Percentiles rank a stretch among this genome's conserved stretches.
Conservation (phyloP, 108 stramenopile species). For the Schizochytrium sp. region DNA sequence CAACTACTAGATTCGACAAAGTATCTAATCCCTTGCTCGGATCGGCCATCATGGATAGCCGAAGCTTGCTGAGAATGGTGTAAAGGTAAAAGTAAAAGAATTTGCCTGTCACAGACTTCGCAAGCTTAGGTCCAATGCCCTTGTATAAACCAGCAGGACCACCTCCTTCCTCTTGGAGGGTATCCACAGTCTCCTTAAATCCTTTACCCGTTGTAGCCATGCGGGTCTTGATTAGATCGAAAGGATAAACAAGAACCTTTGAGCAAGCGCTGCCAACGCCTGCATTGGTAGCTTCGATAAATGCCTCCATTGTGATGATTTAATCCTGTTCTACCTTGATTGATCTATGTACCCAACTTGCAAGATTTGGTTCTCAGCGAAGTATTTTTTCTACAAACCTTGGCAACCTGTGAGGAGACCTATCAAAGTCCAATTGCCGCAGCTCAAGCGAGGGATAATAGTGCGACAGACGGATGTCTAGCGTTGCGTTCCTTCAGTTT, state of each 20-base stretch:
- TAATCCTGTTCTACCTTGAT: no score
- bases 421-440: no score
- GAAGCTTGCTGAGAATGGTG: conserved; percentile 41
- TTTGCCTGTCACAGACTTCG: conserved; percentile 55
- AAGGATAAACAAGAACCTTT: conserved; percentile 39
- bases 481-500: no score
- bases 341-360: no score
- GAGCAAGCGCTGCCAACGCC: conserved; percentile 62
- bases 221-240: conserved; percentile 57
- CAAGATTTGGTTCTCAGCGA: no score
- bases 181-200: conserved; percentile 8
- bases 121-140: conserved; percentile 38
- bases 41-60: conserved; percentile 18
- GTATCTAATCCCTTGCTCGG: conserved; percentile 8
- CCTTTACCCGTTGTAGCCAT: conserved; percentile 53
- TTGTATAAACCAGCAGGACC: conserved; percentile 39
- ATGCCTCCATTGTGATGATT: conserved; percentile 37
- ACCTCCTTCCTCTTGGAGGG: conserved; percentile 16
- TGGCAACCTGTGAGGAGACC: no score
- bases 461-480: no score
- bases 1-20: conserved; percentile 44
- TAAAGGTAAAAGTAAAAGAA: conserved; percentile 58
- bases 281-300: conserved; percentile 57
- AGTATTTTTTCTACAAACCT: no score
- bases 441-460: no score